Evolutionary conservation across 2,329 filamentous ascomycete species (phyloP).

Genomic region (Parastagonospora nodorum): DNA sequence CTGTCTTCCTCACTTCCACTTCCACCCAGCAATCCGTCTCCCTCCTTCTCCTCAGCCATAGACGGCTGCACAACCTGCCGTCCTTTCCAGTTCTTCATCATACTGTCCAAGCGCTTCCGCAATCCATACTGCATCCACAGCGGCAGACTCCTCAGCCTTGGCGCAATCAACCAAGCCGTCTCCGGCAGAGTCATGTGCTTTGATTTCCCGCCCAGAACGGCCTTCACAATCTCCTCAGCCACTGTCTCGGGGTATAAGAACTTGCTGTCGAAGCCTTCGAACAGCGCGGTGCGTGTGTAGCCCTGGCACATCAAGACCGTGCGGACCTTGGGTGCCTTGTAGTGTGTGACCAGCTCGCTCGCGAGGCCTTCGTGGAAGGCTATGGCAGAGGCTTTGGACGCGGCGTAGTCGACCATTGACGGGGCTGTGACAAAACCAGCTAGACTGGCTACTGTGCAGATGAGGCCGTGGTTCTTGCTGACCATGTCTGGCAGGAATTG

Average conservation of each 20-base stretch:
- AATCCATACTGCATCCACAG: constrained; percentile 65
- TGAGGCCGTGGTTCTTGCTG: constrained; percentile 68
- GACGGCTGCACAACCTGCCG: constrained; percentile 47
- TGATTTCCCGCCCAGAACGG: constrained; percentile 63
- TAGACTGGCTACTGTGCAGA: constrained; percentile 71
- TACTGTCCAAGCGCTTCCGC: constrained; percentile 48
- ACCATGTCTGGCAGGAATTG: constrained; percentile 72
- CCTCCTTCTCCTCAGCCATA: constrained; percentile 19
- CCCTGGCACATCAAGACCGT: constrained; percentile 70
- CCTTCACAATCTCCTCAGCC: constrained; percentile 65
- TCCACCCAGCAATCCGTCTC: constrained; percentile 34
- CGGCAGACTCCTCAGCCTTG: constrained; percentile 58
- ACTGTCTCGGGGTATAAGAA: constrained; percentile 66
- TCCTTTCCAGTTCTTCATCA: constrained; percentile 45
- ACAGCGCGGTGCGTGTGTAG: constrained; percentile 66
- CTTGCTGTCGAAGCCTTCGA: constrained; percentile 60
- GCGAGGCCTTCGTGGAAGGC: constrained; percentile 69
- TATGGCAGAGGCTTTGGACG: constrained; percentile 69
- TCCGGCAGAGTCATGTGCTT: constrained; percentile 62
- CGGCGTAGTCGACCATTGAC: constrained; percentile 69
- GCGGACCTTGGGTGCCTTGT: constrained; percentile 67
- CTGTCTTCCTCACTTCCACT: neutral
- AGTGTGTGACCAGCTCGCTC: constrained; percentile 54
- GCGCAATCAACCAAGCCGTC: constrained; percentile 42
- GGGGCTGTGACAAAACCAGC: constrained; percentile 66